Evolutionary conservation across 495 filamentous ascomycete genomes (phyloP), one percentile per base, ranked within the genome.

Genomic region (Podospora tetraspora): DNA sequence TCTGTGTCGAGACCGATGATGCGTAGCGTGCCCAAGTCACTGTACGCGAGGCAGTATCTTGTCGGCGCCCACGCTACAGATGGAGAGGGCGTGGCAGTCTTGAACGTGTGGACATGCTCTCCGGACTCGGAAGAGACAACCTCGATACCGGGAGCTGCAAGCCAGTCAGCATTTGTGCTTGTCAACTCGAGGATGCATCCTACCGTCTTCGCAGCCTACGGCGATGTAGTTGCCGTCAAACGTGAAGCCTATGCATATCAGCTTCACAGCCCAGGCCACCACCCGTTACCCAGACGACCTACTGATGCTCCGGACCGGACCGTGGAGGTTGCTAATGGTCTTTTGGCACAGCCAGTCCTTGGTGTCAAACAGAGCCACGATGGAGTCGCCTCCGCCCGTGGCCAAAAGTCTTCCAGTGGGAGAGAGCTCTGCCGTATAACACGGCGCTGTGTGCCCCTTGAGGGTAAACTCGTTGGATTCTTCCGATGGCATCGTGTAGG

Each of bases 311-410:
- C 88, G 89, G 25, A 97, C 90, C 6, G 90, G 88, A 0, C 92
- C 92, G n/a, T 85, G 83, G 77, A 92, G 90, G 64, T 86, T 86
- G 22, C 89, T 88, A 23, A 97, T 80, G 4, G 92, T 96, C 64
- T 92, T 87, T 61, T 89, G 84, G 74, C 92, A 97, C 63, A 95
- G 89, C 93, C 93, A 97, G 73, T 96, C 91, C 34, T 85, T 86
- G 0, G 96, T 97, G 76, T 97, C 93, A 90, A 94, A 99, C 19
- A 98, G 85, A 7, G 90, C 84, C 61, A 97, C 90, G 19, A 97
- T 85, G 1, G 93, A 91, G 78, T 99, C 96, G 63, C 89, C 90
- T 10, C 92, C 94, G 57, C 94, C 96, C 3, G 94, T 88, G 21
- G 96, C 95, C 22, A 99, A 84, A 73, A 92, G 92, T 61, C 87